Evolutionary conservation across 1,284 basidiomycete species (phyloP), one percentile per base, ranked within the genome.

Genomic region (Pseudozyma pruni): DNA sequence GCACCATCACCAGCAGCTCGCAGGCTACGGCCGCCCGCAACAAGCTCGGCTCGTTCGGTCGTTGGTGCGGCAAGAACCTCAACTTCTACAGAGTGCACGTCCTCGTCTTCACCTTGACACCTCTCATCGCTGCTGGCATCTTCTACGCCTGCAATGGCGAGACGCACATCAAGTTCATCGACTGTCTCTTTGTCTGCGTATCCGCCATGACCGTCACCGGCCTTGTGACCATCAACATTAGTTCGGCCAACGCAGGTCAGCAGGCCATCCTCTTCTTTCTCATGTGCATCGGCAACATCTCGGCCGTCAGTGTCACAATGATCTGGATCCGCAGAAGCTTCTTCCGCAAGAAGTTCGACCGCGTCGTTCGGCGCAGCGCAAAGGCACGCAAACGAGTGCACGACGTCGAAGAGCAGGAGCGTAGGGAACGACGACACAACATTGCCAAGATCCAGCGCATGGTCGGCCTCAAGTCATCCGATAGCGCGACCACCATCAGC

Each of bases 181-280:
- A 93, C 63, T 83, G 88, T 11, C 86, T 93, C 39, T 93, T 88
- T 84, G 86, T 87, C 75, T 91, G 88, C 62, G 86, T 91, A 76
- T 90, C 89, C 80, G 88, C 90, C 9, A 88, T 92, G 85, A 89
- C 89, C 4, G 89, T 92, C 57, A 91, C 90, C 72, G 91, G 92
- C 13, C 85, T 93, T 23, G 86, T 87, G 38, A 89, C 90, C 6
- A 84, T 91, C 70, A 88, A 93, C 81, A 82, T 93, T 74, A 91
- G 89, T 77, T 84, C 85, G 40, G 83, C 91, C 74, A 93, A 91
- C 1, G 83, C 84, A 42, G 91, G 88, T 85, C 91, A 93, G 79
- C 92, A 93, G 84, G 85, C 84, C 16, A 85, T 93, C 20, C 76
- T 93, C 20, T 81, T 80, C 59, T 53, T 82, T 53, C 68, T 81